phyloP scores from a whole-genome alignment of 257 asterid genomes.

The Solanum pinnatisectum region DNA sequence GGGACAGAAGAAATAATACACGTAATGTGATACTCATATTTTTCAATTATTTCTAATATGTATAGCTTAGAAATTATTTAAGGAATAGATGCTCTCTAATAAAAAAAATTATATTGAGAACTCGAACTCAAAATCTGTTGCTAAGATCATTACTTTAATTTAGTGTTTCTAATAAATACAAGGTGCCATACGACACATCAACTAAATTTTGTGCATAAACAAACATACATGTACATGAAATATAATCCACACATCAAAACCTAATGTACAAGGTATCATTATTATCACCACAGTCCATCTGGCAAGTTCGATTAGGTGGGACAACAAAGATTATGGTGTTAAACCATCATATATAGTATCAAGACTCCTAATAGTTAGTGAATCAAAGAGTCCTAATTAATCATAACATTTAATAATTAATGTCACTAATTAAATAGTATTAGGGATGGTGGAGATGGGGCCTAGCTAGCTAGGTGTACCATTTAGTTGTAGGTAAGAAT shows the following conservation, averaged over 20 bases:
- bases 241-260: neutral
- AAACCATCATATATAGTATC: neutral
- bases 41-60: neutral
- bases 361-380: neutral
- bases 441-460: neutral
- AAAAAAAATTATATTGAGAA: neutral
- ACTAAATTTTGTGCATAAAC: neutral
- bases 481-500: neutral
- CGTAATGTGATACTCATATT: neutral
- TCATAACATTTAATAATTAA: neutral
- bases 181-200: neutral
- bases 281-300: neutral
- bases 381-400: neutral
- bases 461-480: neutral
- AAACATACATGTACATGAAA: neutral
- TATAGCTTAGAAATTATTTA: no score
- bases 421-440: neutral
- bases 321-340: neutral
- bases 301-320: neutral
- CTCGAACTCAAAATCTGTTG: fast-evolving
- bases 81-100: fast-evolving
- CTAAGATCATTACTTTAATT: fast-evolving
- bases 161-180: neutral
- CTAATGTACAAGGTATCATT: neutral
- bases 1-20: fast-evolving